Evolutionary conservation across 2,329 filamentous ascomycete genomes (phyloP).

Genomic region (Penicillium sp.): DNA sequence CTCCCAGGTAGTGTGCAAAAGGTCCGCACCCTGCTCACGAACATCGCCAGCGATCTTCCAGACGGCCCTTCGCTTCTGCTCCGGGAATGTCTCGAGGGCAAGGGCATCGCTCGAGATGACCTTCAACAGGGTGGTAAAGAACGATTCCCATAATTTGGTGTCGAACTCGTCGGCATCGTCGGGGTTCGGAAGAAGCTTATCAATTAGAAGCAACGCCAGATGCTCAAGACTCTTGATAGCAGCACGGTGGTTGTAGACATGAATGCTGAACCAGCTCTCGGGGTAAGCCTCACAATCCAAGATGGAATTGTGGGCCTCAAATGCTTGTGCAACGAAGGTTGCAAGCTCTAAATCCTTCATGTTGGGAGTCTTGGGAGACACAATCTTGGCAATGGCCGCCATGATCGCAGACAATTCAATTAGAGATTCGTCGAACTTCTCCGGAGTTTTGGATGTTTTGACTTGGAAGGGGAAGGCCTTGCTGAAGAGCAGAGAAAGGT

Average conservation of each 20-base stretch:
- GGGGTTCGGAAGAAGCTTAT: slow-evolving; percentile 81
- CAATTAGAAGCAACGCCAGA: slow-evolving; percentile 76
- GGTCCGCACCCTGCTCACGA: slow-evolving; percentile 83
- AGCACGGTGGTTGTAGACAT: slow-evolving; percentile 90
- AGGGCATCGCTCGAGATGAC: slow-evolving; percentile 87
- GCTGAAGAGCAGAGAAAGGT: slow-evolving; percentile 86
- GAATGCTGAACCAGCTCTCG: slow-evolving; percentile 84
- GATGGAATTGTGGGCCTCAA: slow-evolving; percentile 88
- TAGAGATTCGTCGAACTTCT: slow-evolving; percentile 81
- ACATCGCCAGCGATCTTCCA: slow-evolving; percentile 99
- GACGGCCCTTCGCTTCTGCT: slow-evolving; percentile 92
- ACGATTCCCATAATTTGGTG: slow-evolving; percentile 90
- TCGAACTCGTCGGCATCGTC: slow-evolving; percentile 92
- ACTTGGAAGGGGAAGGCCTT: slow-evolving; percentile 86
- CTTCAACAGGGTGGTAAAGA: slow-evolving; percentile 86
- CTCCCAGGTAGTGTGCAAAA: slow-evolving; percentile 86
- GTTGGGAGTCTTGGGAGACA: slow-evolving; percentile 74
- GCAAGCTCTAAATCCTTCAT: slow-evolving; percentile 78
- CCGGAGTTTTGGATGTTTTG: slow-evolving; percentile 63
- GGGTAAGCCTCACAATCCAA: slow-evolving; percentile 89
- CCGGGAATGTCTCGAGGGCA: slow-evolving; percentile 91
- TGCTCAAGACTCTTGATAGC: slow-evolving; percentile 85
- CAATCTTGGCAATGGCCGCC: slow-evolving; percentile 76
- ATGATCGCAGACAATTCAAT: slow-evolving; percentile 88
- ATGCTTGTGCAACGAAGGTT: slow-evolving; percentile 73